Percentiles rank a stretch among this genome's conserved stretches.
These are phyloP conservation scores for Aspergillus sp. DNA, from an alignment of 2,329 filamentous ascomycete species.

Conservation along the genomic window DNA sequence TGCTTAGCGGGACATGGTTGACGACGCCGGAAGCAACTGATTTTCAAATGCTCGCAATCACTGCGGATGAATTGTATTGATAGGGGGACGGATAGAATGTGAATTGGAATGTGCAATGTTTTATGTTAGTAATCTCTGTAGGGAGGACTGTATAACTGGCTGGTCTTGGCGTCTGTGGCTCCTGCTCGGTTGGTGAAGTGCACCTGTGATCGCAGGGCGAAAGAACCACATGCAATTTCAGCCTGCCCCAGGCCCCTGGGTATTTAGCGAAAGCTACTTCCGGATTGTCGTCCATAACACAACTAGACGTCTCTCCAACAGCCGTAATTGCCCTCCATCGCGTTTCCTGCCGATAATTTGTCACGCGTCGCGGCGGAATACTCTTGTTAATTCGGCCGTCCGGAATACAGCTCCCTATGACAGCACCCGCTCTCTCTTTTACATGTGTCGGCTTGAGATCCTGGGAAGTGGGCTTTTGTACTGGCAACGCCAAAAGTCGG, in stretches of 20 bases:
- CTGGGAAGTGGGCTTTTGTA: slow-evolving; percentile 44
- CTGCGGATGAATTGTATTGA: too few relatives aligned
- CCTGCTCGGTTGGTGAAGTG: not conserved
- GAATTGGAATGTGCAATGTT: too few relatives aligned
- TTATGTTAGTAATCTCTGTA: too few relatives aligned
- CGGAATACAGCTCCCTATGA: slow-evolving; percentile 1
- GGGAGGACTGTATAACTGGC: too few relatives aligned
- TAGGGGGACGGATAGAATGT: too few relatives aligned
- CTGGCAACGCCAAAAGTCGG: slow-evolving; percentile 36
- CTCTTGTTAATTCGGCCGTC: not conserved
- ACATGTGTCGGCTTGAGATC: slow-evolving; percentile 50
- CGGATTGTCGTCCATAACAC: not conserved
- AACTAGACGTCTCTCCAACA: not conserved
- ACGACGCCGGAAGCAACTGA: not conserved
- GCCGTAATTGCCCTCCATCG: not conserved
- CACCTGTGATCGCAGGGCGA: not conserved
- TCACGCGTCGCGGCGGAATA: slow-evolving; percentile 16
- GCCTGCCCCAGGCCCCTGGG: too few relatives aligned
- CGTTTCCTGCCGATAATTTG: not conserved
- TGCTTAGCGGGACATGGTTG: not conserved
- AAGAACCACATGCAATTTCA: not conserved
- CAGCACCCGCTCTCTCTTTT: slow-evolving; percentile 15
- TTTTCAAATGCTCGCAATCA: not conserved
- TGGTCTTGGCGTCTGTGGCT: not conserved
- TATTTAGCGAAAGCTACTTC: not conserved